Evolutionary conservation across 129 eudicot genomes (phyloP).

Genomic region (Saussurea involucrata): DNA sequence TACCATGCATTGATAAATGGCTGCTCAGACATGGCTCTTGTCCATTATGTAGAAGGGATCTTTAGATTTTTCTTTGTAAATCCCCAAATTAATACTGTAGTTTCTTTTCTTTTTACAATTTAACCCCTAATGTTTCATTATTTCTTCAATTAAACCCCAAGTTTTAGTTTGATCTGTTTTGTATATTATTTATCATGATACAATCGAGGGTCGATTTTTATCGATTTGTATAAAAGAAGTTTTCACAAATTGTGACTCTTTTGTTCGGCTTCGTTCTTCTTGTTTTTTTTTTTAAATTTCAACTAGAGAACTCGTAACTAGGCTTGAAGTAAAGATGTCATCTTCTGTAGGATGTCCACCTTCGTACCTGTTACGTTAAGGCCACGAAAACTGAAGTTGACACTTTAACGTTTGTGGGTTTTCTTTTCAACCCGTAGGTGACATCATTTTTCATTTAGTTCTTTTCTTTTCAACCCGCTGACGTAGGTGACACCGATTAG

Average conservation of each 20-base stretch:
- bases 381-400: neutral
- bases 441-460: too few relatives aligned
- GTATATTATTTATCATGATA: constrained; percentile 16
- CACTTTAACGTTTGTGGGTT: neutral
- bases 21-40: constrained; percentile 92
- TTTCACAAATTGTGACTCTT: neutral
- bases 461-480: too few relatives aligned
- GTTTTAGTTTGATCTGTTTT: constrained; percentile 12
- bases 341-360: neutral
- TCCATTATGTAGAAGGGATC: constrained; percentile 93
- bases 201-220: neutral
- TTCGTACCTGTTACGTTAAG: neutral
- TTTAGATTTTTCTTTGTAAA: constrained; percentile 40
- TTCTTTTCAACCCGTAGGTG: neutral
- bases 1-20: constrained; percentile 99
- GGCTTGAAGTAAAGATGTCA: neutral
- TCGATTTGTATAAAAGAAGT: constrained; percentile 15
- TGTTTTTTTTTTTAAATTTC: neutral
- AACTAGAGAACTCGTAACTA: neutral
- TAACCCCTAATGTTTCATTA: constrained; percentile 12
- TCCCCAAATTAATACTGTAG: constrained; percentile 11
- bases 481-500: neutral
- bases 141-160: constrained; percentile 17
- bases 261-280: neutral
- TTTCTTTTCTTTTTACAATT: constrained; percentile 4